Base-by-base conservation (phyloP, 805 yeast species). In the Kazachstania taianensis region DNA sequence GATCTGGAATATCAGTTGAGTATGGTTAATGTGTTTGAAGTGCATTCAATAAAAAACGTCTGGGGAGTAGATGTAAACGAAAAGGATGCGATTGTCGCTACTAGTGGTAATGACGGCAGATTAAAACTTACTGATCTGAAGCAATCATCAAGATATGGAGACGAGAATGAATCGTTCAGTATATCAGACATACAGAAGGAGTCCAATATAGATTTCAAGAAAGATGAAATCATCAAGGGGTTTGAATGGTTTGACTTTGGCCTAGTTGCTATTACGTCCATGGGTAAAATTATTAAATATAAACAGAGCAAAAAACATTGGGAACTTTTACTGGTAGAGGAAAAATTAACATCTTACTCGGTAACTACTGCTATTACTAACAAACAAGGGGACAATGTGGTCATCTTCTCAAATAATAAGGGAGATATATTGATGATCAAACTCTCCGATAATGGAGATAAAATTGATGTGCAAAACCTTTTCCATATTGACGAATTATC, bases 61-160 rank as follows among this genome's bases (percentile, higher is more conserved):
- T 92, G 97, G 98, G 74, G 84, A 17, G 72, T 80, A 2, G 82
- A 75, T 45, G 66, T 75, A 0, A 66, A 69, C 30, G 66, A 64
- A 22, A 48, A 53, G 0, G 50, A 61, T 15, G 53, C 64, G 34
- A 45, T 78, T 2, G 76, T 80, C 6, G 86, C 76, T 2, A 82
- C 95, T 9, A 92, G 95, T 28, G 98, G 98, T 25, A 94, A 94
- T 27, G 98, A 92, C 59, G 96, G 96, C 0, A 72, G 81, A 45
- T 58, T 87, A 2, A 69, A 81, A 43, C 45, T 81, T 5, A 75
- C 78, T 50, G 81, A 80, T 46, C 53, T 80, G 18, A 46, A 46
- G 19, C 61, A 56, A 19, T 36, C 40, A 1, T 18, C 40, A 5
- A 61, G 68, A 41, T 34, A 44, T 13, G 56, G 48, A 2, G 53